These are phyloP conservation scores for Coriolopsis trogii DNA, from an alignment of 1,284 basidiomycete species.

Conservation along the genomic window DNA sequence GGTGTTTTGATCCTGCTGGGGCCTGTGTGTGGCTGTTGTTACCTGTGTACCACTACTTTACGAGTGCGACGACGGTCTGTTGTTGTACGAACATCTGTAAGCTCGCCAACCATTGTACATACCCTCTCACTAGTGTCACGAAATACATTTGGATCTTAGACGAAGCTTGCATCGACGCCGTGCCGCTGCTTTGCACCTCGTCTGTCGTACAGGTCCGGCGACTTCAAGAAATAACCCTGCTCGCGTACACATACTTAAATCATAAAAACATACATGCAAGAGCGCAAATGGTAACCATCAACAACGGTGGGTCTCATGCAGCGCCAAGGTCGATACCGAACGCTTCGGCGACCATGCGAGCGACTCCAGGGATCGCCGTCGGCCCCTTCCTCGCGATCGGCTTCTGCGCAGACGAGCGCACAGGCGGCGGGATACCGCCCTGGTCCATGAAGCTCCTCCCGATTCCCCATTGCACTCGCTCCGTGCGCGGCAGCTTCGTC, in stretches of 20 bases:
- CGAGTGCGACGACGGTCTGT: slow-evolving; percentile 8
- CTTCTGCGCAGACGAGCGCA: slow-evolving; percentile 5
- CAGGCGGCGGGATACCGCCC: slow-evolving; percentile 10
- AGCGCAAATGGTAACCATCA: background rate
- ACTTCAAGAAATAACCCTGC: background rate
- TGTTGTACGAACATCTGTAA: slow-evolving; percentile 16
- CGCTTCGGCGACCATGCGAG: slow-evolving; percentile 24
- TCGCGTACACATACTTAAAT: background rate
- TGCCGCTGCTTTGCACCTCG: background rate
- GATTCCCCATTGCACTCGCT: slow-evolving; percentile 20
- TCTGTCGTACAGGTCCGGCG: background rate
- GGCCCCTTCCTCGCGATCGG: slow-evolving; percentile 2
- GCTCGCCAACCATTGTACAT: slow-evolving; percentile 11
- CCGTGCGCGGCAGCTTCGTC: slow-evolving; percentile 5
- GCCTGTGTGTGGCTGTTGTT: too few species aligned
- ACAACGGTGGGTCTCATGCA: background rate
- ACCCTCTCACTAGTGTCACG: slow-evolving; percentile 6
- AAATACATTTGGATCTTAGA: slow-evolving; percentile 2
- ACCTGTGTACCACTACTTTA: slow-evolving; percentile 4
- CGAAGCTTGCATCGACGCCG: background rate
- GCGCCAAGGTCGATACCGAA: slow-evolving; percentile 20
- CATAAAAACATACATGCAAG: slow-evolving; percentile 5
- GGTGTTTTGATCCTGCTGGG: background rate
- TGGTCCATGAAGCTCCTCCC: slow-evolving; percentile 19
- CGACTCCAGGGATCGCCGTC: slow-evolving; percentile 18